Conservation (phyloP, 345 rosid genomes). For the Viola odorata region DNA sequence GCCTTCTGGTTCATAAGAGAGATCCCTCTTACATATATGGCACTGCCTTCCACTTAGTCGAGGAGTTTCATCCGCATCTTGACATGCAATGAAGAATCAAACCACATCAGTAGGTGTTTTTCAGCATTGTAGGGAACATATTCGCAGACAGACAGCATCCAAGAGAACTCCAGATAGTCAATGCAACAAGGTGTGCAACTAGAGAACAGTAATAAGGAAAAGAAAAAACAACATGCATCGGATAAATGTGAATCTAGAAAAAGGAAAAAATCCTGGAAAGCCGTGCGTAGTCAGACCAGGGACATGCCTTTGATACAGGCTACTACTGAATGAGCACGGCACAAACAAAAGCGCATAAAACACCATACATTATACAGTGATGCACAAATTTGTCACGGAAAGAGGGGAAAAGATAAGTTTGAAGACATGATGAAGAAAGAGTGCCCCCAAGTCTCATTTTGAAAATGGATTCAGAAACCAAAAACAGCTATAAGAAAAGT, state of each 20-base stretch:
- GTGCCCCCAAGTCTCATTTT: neutral
- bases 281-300: neutral
- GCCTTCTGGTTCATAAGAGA: constrained; percentile 11
- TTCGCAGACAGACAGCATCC: no score
- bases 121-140: no score
- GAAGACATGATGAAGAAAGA: neutral
- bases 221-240: neutral
- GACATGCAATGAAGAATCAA: neutral
- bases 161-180: no score
- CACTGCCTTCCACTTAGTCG: constrained; percentile 15
- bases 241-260: neutral
- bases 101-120: neutral
- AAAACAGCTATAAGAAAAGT: neutral
- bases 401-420: neutral
- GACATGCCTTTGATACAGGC: neutral
- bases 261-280: neutral
- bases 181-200: no score
- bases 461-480: neutral
- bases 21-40: constrained; percentile 21
- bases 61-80: constrained; percentile 15
- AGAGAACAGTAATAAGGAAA: no score
- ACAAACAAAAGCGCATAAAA: neutral
- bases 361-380: no score
- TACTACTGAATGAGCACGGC: neutral
- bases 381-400: neutral